A percentile compares a stretch with the other conserved stretches of the same genome.
These are phyloP conservation scores for Coprinellus aureogranulatus DNA, from an alignment of 768 basidiomycete species.

Conservation along the genomic window DNA sequence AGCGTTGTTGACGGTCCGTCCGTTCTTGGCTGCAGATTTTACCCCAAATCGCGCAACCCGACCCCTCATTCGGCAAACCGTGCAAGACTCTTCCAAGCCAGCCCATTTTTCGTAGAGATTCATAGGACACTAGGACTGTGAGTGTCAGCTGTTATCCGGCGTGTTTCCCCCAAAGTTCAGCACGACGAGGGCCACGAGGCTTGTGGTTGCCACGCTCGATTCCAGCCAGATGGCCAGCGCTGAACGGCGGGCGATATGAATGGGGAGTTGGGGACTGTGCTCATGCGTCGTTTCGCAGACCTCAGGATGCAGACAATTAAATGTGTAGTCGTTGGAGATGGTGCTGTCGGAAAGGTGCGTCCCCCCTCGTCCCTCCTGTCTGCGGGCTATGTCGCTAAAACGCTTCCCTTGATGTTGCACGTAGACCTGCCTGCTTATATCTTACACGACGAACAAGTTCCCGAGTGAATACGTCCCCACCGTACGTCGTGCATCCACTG, in stretches of 20 bases:
- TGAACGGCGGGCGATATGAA: slow-evolving; percentile 30
- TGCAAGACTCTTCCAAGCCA: slow-evolving; percentile 3
- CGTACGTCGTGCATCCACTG: slow-evolving; percentile 50
- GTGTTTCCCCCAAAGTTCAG: slow-evolving; percentile 16
- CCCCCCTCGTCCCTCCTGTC: slow-evolving; percentile 3
- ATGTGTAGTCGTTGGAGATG: slow-evolving; percentile 96
- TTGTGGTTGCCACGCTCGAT: slow-evolving; percentile 36
- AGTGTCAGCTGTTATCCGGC: slow-evolving; percentile 1
- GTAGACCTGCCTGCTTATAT: slow-evolving; percentile 96
- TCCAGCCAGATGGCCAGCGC: slow-evolving; percentile 16
- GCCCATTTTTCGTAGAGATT: slow-evolving; percentile 22
- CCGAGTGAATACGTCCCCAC: slow-evolving; percentile 99
- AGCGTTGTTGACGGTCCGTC: slow-evolving; percentile 4
- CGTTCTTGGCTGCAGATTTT: slow-evolving; percentile 8
- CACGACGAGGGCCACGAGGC: slow-evolving; percentile 38
- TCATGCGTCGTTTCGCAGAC: slow-evolving; percentile 16
- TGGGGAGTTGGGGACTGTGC: slow-evolving; percentile 11
- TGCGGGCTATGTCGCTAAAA: slow-evolving; percentile 3
- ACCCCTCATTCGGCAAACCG: slow-evolving; percentile 1
- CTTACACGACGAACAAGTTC: slow-evolving; percentile 97
- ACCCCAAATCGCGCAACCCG: slow-evolving; percentile 11
- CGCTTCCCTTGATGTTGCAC: not conserved
- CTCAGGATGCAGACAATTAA: slow-evolving; percentile 91
- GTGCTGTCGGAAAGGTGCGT: slow-evolving; percentile 95
- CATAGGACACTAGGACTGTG: slow-evolving; percentile 5